phyloP scores from a whole-genome alignment of 768 basidiomycete genomes.

The Amanita phalloides region DNA sequence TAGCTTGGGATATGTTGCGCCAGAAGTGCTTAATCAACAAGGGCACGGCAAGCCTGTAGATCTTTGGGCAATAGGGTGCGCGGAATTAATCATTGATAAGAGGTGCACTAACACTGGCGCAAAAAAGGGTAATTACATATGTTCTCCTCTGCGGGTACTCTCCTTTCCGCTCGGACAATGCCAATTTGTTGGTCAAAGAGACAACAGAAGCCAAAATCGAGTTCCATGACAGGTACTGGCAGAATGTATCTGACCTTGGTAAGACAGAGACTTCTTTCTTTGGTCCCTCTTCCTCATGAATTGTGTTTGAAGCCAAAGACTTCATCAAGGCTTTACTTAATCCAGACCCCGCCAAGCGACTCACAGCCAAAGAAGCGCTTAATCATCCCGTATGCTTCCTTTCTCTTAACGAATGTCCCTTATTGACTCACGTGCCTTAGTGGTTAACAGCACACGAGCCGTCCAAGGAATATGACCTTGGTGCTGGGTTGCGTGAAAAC shows the following conservation, averaged over 20 bases:
- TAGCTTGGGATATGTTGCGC: conserved; percentile 85
- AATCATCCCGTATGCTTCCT: conserved; percentile 21
- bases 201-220: conserved; percentile 79
- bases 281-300: not conserved
- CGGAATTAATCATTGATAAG: not conserved
- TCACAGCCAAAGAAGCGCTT: conserved; percentile 64
- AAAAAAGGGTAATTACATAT: conserved; percentile 79
- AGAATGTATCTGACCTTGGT: conserved; percentile 77
- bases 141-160: conserved; percentile 92
- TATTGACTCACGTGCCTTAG: not conserved
- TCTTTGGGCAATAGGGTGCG: conserved; percentile 86
- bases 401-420: not conserved
- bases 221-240: conserved; percentile 94
- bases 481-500: conserved; percentile 63
- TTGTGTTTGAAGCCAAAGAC: conserved; percentile 50
- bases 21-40: conserved; percentile 71
- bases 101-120: not conserved
- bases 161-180: conserved; percentile 83
- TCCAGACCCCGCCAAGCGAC: conserved; percentile 59
- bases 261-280: conserved; percentile 6
- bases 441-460: conserved; percentile 41
- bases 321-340: conserved; percentile 70
- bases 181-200: conserved; percentile 65
- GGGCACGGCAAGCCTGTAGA: conserved; percentile 92
- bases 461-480: conserved; percentile 67